Base-by-base conservation (phyloP, 2,329 filamentous ascomycete species). In the Davidsoniella australis region DNA sequence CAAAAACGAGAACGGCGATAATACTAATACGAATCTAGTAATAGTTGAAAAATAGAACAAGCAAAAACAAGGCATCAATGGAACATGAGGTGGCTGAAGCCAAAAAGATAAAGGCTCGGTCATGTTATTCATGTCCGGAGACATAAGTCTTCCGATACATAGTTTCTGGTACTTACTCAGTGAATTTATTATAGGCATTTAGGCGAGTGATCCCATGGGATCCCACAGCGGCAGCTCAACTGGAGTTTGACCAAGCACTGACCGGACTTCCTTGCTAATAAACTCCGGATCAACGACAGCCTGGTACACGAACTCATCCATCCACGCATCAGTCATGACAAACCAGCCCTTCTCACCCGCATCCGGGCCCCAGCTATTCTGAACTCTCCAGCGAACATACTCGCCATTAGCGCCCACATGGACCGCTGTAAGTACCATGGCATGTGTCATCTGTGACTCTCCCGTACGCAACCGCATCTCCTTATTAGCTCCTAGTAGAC, bases 381-480 rank as follows among this genome's bases (percentile, higher is more conserved):
- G 82, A 5, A 94, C 85, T 48, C 85, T 70, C 87, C 87, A 94
- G 41, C 86, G 68, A 1, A 86, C 74, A 2, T 77, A 71, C 62
- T 76, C 73, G 1, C 76, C 78, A 1, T 61, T 64, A 24, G 72
- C 68, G 53, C 83, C 80, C 2, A 93, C 62, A 59, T 94, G 86
- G 42, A 94, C 87, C 1, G 77, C 87, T 2, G 85, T 94, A 54
- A 94, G 64, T 0, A 93, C 85, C 87, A 94, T 94, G 4, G 87
- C 87, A 58, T 94, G 87, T 1, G 86, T 94, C 86, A 94, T 93
- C 46, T 76, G 72, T 48, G 75, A 81, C 65, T 93, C 86, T 9
- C 83, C 78, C 0, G 80, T 80, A 57, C 74, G 68, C 42, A 94
- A 66, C 3, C 86, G 69, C 57, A 85, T 74, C 1, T 82, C 81